Evolutionary conservation across 2,329 filamentous ascomycete genomes (phyloP), one percentile per base, ranked within the genome.

Genomic region (Fusarium pseudonygamai): DNA sequence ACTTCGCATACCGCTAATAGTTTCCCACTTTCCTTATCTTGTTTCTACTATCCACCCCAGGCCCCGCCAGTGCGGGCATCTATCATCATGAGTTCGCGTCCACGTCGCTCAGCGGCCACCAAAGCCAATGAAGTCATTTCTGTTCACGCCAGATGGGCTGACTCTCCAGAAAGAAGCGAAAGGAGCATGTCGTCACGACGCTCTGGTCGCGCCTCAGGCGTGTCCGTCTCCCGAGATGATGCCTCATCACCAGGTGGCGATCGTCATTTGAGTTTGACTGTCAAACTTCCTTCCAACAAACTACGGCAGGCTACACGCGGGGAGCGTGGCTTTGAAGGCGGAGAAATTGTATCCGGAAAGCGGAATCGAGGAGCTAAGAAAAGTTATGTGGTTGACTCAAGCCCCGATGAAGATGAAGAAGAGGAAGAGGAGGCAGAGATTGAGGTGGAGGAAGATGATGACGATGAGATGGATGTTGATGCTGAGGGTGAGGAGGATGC

Each of bases 371-470:
- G 86, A 11, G 84, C 84, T 24, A 88, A 89, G 81, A 90, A 90
- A 81, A 90, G 85, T 73, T 90, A 90, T 61, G 87, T 89, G 40
- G 86, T 91, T 30, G 88, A 90, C 69, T 88, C 86, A 42, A 86
- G 85, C 60, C 84, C 83, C 42, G 84, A 85, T n/a, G 84, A 85
- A 30, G 84, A 84, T 7, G 85, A 85, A 5, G 83, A 84, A 14
- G 83, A 83, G 14, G 82, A 83, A 14, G 81, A 79, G 16, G 79
- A 81, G 32, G 77, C 79, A 20, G 79, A 82, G 24, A 79, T 82
- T 24, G 83, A 82, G 34, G 83, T 83, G 5, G 84, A 83, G 7
- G 84, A 83, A 14, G 84, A 84, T 18, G 83, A 84, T 22, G 84
- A 84, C 7, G 84, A 82, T 26, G 84, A 82, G 20, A 77, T 78